These are phyloP conservation scores for Pneumocystis sp. DNA, from an alignment of 1,139 yeast genomes.

Conservation along the genomic window DNA sequence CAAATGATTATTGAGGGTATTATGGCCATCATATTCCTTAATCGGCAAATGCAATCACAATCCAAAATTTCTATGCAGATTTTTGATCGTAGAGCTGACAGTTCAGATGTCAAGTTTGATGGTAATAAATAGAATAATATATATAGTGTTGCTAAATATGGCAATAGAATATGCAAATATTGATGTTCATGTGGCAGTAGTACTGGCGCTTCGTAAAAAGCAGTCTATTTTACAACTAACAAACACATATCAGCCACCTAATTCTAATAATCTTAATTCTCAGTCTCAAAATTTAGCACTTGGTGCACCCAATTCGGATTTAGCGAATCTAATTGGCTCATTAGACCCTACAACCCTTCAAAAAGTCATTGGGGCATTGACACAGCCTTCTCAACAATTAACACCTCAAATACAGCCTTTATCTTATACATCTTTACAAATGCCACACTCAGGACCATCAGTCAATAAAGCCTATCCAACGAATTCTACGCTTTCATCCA, in stretches of 20 bases:
- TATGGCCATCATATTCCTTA: conserved; percentile 54
- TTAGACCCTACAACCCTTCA: conserved; percentile 24
- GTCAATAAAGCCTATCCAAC: neutral
- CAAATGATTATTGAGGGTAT: conserved; percentile 76
- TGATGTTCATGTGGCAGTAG: conserved; percentile 50
- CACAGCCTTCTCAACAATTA: conserved; percentile 15
- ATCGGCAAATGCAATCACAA: conserved; percentile 26
- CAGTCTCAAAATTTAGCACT: conserved; percentile 4
- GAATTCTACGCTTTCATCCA: neutral
- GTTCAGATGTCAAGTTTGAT: conserved; percentile 60
- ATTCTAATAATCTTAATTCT: conserved; percentile 5
- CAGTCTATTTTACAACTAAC: conserved; percentile 9
- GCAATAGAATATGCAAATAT: conserved; percentile 42
- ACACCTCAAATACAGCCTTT: neutral
- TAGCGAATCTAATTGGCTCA: conserved; percentile 18
- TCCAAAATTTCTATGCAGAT: conserved; percentile 54
- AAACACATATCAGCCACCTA: conserved; percentile 1
- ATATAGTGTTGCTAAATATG: neutral
- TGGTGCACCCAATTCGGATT: conserved; percentile 13
- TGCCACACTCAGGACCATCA: neutral
- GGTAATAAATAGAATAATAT: conserved; percentile 9
- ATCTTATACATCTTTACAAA: neutral
- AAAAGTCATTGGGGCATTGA: conserved; percentile 20
- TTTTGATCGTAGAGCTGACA: conserved; percentile 52
- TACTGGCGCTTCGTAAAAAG: conserved; percentile 26